phyloP scores from a whole-genome alignment of 164 flowering plant species.

The grape (Vitis vinifera) region DNA sequence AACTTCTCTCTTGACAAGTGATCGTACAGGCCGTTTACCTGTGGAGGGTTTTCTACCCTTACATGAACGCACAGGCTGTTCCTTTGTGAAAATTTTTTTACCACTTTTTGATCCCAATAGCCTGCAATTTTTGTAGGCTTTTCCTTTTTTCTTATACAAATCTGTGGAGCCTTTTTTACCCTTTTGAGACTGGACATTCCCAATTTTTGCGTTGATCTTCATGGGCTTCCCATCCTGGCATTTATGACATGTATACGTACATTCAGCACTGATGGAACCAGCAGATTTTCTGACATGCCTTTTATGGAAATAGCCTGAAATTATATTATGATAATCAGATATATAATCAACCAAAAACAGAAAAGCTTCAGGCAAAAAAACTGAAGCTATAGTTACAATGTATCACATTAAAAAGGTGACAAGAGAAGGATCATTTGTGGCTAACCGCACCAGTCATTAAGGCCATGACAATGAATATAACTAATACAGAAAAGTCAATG shows the following conservation, averaged over 20 bases:
- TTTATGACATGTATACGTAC: slow-evolving; percentile 60
- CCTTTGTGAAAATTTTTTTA: slow-evolving; percentile 17
- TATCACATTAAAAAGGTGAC: not conserved
- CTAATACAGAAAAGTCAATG: too few species aligned
- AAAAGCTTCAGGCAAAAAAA: not conserved
- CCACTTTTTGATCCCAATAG: slow-evolving; percentile 14
- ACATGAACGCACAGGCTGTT: not conserved
- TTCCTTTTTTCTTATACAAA: not conserved
- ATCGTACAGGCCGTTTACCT: slow-evolving; percentile 2
- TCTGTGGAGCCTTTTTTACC: slow-evolving; percentile 16
- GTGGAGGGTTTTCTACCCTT: slow-evolving; percentile 12
- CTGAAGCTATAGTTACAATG: not conserved
- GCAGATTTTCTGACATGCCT: slow-evolving; percentile 64
- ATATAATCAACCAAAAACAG: slow-evolving; percentile 9
- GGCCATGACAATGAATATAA: too few species aligned
- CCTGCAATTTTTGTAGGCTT: slow-evolving; percentile 7
- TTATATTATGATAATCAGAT: not conserved
- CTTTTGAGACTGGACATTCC: slow-evolving; percentile 22
- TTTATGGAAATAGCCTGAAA: slow-evolving; percentile 79
- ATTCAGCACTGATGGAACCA: slow-evolving; percentile 32
- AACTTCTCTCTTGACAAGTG: slow-evolving; percentile 21
- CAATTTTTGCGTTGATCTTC: slow-evolving; percentile 16
- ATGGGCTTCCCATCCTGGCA: slow-evolving; percentile 42
- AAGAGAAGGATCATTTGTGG: not conserved
- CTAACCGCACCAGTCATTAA: too few species aligned